Base-by-base conservation (phyloP, 225 moss, liverwort and hornwort genomes). In the Rhytidiadelphus loreus region DNA sequence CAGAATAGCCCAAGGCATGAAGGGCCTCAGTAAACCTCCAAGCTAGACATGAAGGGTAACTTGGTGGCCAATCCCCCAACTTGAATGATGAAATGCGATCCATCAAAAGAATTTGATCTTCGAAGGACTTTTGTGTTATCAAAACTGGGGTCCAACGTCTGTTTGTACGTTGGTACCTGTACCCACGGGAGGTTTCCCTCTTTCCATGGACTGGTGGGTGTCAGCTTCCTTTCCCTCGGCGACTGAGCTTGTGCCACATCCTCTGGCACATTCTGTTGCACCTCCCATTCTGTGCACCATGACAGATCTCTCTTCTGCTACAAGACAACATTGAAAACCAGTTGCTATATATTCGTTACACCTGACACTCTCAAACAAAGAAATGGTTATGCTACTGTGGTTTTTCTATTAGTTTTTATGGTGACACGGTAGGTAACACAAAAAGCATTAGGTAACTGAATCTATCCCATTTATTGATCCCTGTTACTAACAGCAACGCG, bases 251-350 rank as follows among this genome's bases (percentile, higher is more conserved):
- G 63, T 62, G 87, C 68, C 62, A 74, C 88, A 52, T 63, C 90
- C 65, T 88, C 86, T 16, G 80, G 53, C 35, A 78, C 32, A 57
- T 64, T 81, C 66, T 48, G 77, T 66, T 88, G 90, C 24, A 73
- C 86, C 81, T 94, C 91, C 94, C 93, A 93, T 89, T 94, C 92
- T 80, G 94, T 94, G 85, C 94, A 94, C 92, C 88, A 93, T 13
- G 92, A 92, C 28, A 94, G 39, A 88, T 92, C 92, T 89, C 89
- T 92, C 87, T 30, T 84, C 83, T 66, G 77, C 89, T 82, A 91
- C 72, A 88, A 61, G 9, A 46, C 88, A 90, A 83, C 63, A 77
- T 53, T 22, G 37, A 53, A 52, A 76, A 84, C 89, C 69, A 91
- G 53, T 56, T 65, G 41, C 56, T 59, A 60, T 25, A 33, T 56